Percentiles rank a stretch among this genome's conserved stretches.
Evolutionary conservation across 192 early-diverging fungal genomes (phyloP).

Genomic region (Jimgerdemannia flammicorona): DNA sequence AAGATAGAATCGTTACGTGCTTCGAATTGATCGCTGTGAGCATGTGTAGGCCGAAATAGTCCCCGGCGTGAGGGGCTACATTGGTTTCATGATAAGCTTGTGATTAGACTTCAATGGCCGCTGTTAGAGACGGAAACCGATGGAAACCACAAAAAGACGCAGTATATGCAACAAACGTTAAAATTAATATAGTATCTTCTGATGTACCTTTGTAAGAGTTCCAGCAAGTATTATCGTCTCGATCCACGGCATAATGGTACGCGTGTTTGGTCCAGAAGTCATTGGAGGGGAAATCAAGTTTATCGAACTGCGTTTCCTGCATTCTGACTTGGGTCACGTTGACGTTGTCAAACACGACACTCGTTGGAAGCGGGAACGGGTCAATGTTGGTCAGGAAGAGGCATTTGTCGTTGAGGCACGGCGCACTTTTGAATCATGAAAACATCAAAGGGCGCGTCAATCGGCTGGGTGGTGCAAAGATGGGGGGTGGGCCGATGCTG

Average conservation of each 20-base stretch:
- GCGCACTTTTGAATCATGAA: constrained; percentile 24
- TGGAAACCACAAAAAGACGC: too few species aligned
- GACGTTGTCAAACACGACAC: constrained; percentile 26
- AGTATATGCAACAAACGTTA: neutral
- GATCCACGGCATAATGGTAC: constrained; percentile 49
- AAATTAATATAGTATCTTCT: neutral
- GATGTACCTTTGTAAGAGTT: constrained; percentile 38
- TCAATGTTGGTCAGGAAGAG: constrained; percentile 49
- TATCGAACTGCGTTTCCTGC: constrained; percentile 35
- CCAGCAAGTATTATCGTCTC: constrained; percentile 45
- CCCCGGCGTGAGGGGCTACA: neutral
- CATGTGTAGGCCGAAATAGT: constrained; percentile 1
- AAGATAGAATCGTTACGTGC: neutral
- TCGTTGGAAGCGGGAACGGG: constrained; percentile 41
- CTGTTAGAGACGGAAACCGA: too few species aligned
- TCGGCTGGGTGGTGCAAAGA: too few species aligned
- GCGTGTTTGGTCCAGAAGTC: constrained; percentile 37
- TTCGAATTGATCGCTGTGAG: neutral
- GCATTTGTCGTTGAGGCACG: constrained; percentile 49
- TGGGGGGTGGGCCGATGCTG: too few species aligned
- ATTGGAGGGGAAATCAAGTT: constrained; percentile 32
- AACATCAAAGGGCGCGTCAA: too few species aligned
- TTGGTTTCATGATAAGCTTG: neutral
- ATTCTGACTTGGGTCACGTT: constrained; percentile 36
- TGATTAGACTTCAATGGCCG: too few species aligned